Evolutionary conservation across 768 basidiomycete genomes (phyloP).

Genomic region (Termitomyces sp.): DNA sequence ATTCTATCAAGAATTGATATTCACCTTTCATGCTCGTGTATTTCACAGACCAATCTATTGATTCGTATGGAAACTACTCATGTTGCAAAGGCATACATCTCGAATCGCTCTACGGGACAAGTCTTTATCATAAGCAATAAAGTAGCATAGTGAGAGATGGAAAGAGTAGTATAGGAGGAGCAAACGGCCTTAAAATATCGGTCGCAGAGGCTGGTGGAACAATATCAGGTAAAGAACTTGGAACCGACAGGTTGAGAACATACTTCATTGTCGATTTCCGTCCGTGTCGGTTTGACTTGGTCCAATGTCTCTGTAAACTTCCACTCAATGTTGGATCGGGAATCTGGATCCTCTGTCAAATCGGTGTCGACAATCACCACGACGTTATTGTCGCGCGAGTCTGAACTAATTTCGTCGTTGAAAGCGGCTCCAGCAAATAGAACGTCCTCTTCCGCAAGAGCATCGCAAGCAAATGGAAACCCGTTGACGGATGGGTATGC

Average conservation of each 20-base stretch:
- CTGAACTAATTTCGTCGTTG: conserved; percentile 2
- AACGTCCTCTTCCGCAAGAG: conserved; percentile 20
- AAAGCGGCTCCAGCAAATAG: conserved; percentile 10
- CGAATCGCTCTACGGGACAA: too few relatives aligned
- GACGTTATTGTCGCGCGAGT: background rate
- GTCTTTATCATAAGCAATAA: background rate
- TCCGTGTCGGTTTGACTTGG: background rate
- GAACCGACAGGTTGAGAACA: background rate
- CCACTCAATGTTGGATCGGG: conserved; percentile 2
- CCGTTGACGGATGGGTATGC: conserved; percentile 25
- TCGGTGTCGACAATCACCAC: conserved; percentile 8
- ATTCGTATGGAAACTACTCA: too few relatives aligned
- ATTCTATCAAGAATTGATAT: background rate
- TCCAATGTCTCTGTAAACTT: conserved; percentile 2
- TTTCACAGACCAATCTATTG: too few relatives aligned
- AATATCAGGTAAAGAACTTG: background rate
- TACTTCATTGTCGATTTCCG: background rate
- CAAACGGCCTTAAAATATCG: background rate
- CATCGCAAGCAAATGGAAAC: conserved; percentile 20
- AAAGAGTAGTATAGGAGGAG: background rate
- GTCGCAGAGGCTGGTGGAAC: background rate
- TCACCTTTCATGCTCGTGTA: too few relatives aligned
- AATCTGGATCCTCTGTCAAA: background rate
- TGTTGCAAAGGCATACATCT: too few relatives aligned
- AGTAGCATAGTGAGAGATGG: background rate